Evolutionary conservation across 345 rosid genomes (phyloP).

Genomic region (Acer campestre): DNA sequence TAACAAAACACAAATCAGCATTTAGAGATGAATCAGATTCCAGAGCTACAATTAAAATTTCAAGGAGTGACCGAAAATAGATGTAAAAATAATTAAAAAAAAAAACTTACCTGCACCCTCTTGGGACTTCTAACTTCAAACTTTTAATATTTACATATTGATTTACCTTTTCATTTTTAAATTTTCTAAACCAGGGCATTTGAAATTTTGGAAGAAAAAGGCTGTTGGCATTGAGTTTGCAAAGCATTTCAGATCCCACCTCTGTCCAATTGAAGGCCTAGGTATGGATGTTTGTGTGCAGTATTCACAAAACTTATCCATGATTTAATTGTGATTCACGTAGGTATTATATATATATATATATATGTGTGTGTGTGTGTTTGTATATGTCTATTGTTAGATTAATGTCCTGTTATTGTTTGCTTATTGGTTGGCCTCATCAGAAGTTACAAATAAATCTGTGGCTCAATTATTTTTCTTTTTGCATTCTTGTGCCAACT

Average conservation of each 20-base stretch:
- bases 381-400: not conserved
- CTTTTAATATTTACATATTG: not conserved
- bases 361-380: no score
- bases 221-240: slow-evolving; percentile 89
- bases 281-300: slow-evolving; percentile 11
- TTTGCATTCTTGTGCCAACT: not conserved
- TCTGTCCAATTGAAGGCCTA: slow-evolving; percentile 92
- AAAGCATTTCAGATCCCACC: slow-evolving; percentile 93
- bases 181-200: slow-evolving; percentile 59
- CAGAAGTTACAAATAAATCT: not conserved
- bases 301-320: not conserved
- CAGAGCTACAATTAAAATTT: not conserved
- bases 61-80: not conserved
- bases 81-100: no score
- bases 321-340: not conserved
- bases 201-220: slow-evolving; percentile 98
- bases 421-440: not conserved
- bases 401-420: not conserved
- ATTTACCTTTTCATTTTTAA: not conserved
- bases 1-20: not conserved
- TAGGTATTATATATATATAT: no score
- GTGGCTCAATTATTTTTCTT: not conserved
- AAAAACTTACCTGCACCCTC: slow-evolving; percentile 71
- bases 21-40: not conserved
- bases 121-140: slow-evolving; percentile 88